Evolutionary conservation across 225 moss, liverwort and hornwort species (phyloP), one percentile per base, ranked within the genome.

Genomic region (Neckera pumila): DNA sequence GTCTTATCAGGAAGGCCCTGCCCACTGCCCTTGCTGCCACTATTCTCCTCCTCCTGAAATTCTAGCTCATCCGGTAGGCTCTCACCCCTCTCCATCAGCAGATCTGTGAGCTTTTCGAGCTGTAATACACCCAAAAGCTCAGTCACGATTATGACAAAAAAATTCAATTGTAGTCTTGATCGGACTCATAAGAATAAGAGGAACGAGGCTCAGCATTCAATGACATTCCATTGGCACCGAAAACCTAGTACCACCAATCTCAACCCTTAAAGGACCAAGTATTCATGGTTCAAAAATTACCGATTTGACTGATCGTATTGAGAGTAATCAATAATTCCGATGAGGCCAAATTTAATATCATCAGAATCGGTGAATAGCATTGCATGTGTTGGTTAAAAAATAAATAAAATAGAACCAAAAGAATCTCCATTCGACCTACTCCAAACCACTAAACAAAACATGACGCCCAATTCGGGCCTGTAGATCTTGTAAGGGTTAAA

Each of bases 81-180:
- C 90, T 91, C 93, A 71, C 92, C 93, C 56, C 85, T 91, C 89
- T 91, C 93, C 86, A 80, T 87, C 49, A 91, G 85, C 82, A 93
- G 79, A 42, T 91, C 79, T 43, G 91, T 51, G 43, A 92, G 91
- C 85, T 90, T 91, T 79, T 89, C 86, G 40, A 93, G 84, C 93
- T 93, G 93, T 10, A 85, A 61, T 53, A 85, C 86, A 92, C 42
- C 72, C 80, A 75, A 78, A 87, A n/a, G 69, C 79, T 58, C 73
- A 87, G 62, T 80, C 63, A 42, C 10, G 65, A 54, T 30, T 64
- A 74, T 62, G 62, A 70, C 26, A 27, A 43, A 88, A 43, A 63
- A 49, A 33, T 49, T 74, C 82, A 87, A 73, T 40, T 40, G 30
- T 38, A 70, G 28, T 83, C 28, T 70, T 40, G 10, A 71, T 42